A percentile compares a stretch with the other conserved stretches of the same genome.
Conservation (phyloP, 805 yeast species). For the Ascoidea rubescens region DNA sequence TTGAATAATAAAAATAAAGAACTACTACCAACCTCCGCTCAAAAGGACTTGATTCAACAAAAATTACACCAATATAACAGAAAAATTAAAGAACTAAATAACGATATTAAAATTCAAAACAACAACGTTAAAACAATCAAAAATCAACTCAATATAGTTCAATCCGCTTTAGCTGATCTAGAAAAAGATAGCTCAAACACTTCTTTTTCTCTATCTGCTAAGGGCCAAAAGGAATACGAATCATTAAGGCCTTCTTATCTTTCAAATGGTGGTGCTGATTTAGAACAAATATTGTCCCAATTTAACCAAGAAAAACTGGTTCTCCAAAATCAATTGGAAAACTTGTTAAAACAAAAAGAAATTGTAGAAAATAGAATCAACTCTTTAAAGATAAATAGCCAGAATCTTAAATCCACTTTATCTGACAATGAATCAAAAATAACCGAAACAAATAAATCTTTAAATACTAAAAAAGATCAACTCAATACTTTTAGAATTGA, state of each 20-base stretch:
- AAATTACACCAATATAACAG: conserved; percentile 32
- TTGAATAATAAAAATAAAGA: conserved; percentile 30
- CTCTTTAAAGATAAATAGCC: conserved; percentile 19
- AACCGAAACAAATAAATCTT: conserved; percentile 19
- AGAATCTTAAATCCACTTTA: conserved; percentile 17
- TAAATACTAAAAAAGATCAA: conserved; percentile 25
- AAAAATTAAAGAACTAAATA: conserved; percentile 33
- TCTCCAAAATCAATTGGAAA: conserved; percentile 22
- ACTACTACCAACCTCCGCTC: conserved; percentile 50
- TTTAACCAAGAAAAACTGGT: conserved; percentile 31
- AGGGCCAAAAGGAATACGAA: conserved; percentile 45
- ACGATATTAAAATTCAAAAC: conserved; percentile 41
- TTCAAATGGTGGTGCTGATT: conserved; percentile 40
- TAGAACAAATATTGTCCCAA: conserved; percentile 33
- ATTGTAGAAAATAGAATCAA: conserved; percentile 22
- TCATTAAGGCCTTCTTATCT: conserved; percentile 40
- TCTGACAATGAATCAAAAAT: conserved; percentile 13
- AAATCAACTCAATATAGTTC: conserved; percentile 32
- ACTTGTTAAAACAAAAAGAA: conserved; percentile 22
- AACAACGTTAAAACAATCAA: conserved; percentile 25
- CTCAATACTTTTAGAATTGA: conserved; percentile 25
- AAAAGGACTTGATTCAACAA: conserved; percentile 30
- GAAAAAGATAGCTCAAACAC: conserved; percentile 19
- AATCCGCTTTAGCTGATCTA: conserved; percentile 25
- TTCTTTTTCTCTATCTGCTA: conserved; percentile 28